Percentiles rank a stretch among this genome's conserved stretches.
Evolutionary conservation across 169 alveolate genomes (phyloP).

Genomic region (Cyclospora cayetanensis): DNA sequence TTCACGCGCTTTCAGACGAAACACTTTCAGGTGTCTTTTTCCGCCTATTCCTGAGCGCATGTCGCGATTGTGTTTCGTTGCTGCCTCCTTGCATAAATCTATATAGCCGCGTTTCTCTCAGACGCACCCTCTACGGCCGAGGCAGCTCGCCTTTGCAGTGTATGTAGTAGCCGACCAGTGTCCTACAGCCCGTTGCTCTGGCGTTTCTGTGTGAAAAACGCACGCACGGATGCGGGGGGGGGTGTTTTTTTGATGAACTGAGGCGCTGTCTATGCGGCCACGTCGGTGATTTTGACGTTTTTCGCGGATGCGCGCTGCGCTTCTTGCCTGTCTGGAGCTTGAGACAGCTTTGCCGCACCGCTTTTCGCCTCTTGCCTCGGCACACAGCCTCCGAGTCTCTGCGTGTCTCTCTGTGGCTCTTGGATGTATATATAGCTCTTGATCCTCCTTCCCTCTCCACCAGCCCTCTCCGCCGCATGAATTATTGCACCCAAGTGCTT

Average conservation of each 20-base stretch:
- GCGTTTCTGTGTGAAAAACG: too few relatives aligned
- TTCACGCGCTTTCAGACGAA: slow-evolving; percentile 83
- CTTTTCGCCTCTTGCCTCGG: neutral
- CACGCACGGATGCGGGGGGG: too few relatives aligned
- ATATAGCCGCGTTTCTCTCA: too few relatives aligned
- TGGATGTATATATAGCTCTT: neutral
- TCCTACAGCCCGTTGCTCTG: neutral
- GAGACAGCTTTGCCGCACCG: neutral
- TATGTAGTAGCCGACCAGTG: neutral
- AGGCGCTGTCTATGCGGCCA: too few relatives aligned
- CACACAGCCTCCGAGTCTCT: neutral
- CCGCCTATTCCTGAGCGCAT: too few relatives aligned
- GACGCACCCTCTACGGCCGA: too few relatives aligned
- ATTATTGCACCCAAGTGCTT: neutral
- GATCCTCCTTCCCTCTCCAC: neutral
- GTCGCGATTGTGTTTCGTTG: too few relatives aligned
- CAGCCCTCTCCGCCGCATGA: neutral
- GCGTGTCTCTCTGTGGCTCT: neutral
- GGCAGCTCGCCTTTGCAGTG: neutral
- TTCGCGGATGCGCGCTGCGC: neutral
- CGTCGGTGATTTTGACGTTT: too few relatives aligned
- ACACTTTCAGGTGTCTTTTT: slow-evolving; percentile 73
- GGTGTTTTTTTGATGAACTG: too few relatives aligned
- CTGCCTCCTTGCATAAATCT: too few relatives aligned
- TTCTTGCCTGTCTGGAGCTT: neutral